A percentile compares a stretch with the other conserved stretches of the same genome.
Evolutionary conservation across 1,284 basidiomycete species (phyloP).

Genomic region (Sporisorium exsertum): DNA sequence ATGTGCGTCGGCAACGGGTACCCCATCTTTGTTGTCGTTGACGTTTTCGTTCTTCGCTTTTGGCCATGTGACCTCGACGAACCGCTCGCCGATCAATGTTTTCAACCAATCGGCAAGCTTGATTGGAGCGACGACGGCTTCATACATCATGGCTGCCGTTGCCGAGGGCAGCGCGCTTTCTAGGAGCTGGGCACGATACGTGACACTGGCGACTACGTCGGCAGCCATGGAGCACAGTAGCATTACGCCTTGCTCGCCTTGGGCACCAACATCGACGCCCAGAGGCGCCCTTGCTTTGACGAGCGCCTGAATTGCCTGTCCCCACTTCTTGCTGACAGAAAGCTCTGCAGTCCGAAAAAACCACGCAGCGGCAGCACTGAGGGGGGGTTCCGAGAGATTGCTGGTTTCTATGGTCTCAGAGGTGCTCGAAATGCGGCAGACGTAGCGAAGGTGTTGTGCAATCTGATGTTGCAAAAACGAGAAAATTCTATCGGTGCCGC

Average conservation of each 20-base stretch:
- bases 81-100: not conserved
- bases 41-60: not conserved
- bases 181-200: not conserved
- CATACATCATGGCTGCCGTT: not conserved
- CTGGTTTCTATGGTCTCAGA: not conserved
- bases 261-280: conserved; percentile 5
- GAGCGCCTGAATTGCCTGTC: not conserved
- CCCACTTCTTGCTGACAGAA: not conserved
- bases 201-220: not conserved
- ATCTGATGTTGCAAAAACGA: not conserved
- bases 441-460: not conserved
- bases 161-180: not conserved
- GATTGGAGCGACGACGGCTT: not conserved
- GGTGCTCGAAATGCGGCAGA: not conserved
- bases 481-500: not conserved
- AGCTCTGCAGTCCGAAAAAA: not conserved
- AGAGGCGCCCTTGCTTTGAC: not conserved
- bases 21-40: not conserved
- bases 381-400: not conserved
- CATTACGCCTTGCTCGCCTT: conserved; percentile 3
- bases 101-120: not conserved
- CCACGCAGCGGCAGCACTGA: not conserved
- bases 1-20: no score
- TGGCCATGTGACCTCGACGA: not conserved
- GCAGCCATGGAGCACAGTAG: conserved; percentile 6